Evolutionary conservation across 805 yeast genomes (phyloP), one percentile per base, ranked within the genome.

Genomic region (Kluyveromyces wickerhamii): DNA sequence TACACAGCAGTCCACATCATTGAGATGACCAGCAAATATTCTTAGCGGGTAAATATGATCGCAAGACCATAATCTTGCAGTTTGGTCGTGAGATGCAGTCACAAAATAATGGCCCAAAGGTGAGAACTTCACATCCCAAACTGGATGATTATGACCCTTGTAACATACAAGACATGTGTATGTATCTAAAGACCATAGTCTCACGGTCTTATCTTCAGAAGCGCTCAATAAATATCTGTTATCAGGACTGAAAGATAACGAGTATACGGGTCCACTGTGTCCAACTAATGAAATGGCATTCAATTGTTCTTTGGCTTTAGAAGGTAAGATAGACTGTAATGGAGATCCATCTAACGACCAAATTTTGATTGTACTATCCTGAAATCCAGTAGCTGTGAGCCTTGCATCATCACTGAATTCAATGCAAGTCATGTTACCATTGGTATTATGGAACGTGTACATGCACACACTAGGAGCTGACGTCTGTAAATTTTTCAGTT

Each of bases 61-160:
- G 48, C 95, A 86, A 17, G 95, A 87, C 99, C 99, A 92, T 37
- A 92, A 67, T 42, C 97, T 72, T 1, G 97, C 97, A 0, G 98
- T 92, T 57, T 88, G 96, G 55, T 92, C 99, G 54, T 88, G 96
- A 2, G 96, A 85, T 0, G 94, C 96, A 0, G 96, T 88, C n/a
- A 94, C 96, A 60, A 92, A 92, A 62, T 92, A 92, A 62, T 92
- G 97, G 4, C 98, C 98, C 49, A 83, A 65, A 2, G 98, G 98
- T 2, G 95, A 79, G 52, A 86, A 92, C 48, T 81, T 74, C 6
- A 92, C 96, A 55, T 92, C 97, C 98, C 98, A 92, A 18, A 92
- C 82, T 1, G 98, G 97, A 47, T 85, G 94, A 50, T 79, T 85
- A 54, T 92, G 99, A 7, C 97, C 96, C 57, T 85, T 86, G 62